phyloP scores from a whole-genome alignment of 164 flowering plant species.

The Nelumbo lutea region DNA sequence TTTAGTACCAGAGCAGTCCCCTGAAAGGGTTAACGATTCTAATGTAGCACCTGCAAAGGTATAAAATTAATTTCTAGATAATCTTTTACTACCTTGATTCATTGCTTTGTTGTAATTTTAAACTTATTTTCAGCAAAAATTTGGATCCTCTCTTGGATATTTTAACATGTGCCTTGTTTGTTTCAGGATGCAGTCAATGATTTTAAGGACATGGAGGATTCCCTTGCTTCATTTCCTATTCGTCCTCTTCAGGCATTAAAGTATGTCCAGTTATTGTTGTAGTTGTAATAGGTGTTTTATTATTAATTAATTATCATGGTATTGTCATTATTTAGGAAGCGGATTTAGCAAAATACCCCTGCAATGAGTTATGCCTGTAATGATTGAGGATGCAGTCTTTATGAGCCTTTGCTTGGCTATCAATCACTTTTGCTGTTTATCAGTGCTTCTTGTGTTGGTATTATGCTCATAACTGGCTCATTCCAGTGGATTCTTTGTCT shows the following conservation, averaged over 20 bases:
- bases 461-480: no score
- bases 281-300: no score
- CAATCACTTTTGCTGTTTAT: no score
- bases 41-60: conserved; percentile 47
- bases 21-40: conserved; percentile 24
- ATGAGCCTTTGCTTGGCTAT: no score
- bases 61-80: neutral
- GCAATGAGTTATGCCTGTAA: no score
- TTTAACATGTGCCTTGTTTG: neutral
- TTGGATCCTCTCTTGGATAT: neutral
- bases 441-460: no score
- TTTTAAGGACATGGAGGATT: conserved; percentile 54
- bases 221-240: conserved; percentile 82
- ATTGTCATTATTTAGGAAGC: no score
- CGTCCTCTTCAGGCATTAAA: conserved; percentile 90
- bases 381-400: no score
- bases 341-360: no score
- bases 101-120: neutral
- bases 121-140: conserved; percentile 25
- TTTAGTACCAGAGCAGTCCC: conserved; percentile 24
- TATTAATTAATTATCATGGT: no score
- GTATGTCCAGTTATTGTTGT: conserved; percentile 34
- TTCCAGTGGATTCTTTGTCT: no score
- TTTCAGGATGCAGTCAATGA: conserved; percentile 59
- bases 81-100: neutral